Evolutionary conservation across 306 rosid genomes (phyloP).

Genomic region (Calophaca sinica): DNA sequence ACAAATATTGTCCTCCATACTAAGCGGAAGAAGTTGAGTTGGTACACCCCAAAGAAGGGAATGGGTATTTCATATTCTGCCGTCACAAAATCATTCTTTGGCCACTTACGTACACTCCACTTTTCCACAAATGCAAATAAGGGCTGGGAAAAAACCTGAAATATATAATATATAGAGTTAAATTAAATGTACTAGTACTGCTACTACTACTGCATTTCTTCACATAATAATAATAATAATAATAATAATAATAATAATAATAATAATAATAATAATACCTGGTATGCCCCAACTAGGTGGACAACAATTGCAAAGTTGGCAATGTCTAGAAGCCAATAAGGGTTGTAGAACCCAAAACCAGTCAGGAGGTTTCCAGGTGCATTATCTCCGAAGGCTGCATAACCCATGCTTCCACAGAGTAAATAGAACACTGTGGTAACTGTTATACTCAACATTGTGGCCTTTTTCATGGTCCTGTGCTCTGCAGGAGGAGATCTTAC

Average conservation of each 20-base stretch:
- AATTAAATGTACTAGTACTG: not conserved
- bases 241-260: slow-evolving; percentile 29
- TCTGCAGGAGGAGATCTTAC: slow-evolving; percentile 77
- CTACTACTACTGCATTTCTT: not conserved
- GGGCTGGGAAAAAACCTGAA: slow-evolving; percentile 71
- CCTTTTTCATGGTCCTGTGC: slow-evolving; percentile 78
- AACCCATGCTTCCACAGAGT: slow-evolving; percentile 79
- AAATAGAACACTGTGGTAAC: slow-evolving; percentile 69
- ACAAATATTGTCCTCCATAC: slow-evolving; percentile 75
- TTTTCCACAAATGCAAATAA: slow-evolving; percentile 78
- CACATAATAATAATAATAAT: not conserved
- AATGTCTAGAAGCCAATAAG: slow-evolving; percentile 80
- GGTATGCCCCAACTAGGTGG: slow-evolving; percentile 82
- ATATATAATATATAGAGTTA: not conserved
- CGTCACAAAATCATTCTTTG: slow-evolving; percentile 56
- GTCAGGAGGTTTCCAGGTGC: slow-evolving; percentile 80
- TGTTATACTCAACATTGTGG: slow-evolving; percentile 56
- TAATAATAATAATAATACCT: slow-evolving; percentile 48
- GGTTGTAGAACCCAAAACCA: slow-evolving; percentile 83
- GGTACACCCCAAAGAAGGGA: slow-evolving; percentile 57
- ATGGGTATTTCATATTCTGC: slow-evolving; percentile 63
- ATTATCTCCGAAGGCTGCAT: slow-evolving; percentile 76
- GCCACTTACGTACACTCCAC: slow-evolving; percentile 65
- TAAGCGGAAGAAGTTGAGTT: slow-evolving; percentile 65
- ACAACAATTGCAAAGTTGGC: slow-evolving; percentile 75